Base-by-base conservation (phyloP, 2,329 filamentous ascomycete genomes). In the Tolypocladium tropicale region DNA sequence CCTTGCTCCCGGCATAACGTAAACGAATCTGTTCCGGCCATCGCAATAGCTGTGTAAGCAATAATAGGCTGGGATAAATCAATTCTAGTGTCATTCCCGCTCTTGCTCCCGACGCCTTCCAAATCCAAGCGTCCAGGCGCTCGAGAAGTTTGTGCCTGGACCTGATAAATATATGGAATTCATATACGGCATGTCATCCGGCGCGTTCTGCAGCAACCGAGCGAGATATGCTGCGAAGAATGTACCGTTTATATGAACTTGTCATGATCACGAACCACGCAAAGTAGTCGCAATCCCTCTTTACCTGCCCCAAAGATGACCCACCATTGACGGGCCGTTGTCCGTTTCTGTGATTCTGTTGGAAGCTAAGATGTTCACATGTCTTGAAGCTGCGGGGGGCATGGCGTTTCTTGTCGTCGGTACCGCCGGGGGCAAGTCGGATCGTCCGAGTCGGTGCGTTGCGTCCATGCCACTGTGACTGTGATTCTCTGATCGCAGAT, bases 401-500 rank as follows among this genome's bases (percentile, higher is more conserved):
- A 51, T 14, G 23, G 39, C 18, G n/a, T n/a, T 21, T n/a, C 36
- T 51, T 28, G 34, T 37, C 10, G 28, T 33, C 33, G 53, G 33
- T 11, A 34, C 48, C 30, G 5, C 23, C 6, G 4, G 43, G 18
- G 12, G 18, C 12, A 28, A 18, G 43, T 25, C 43, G 18, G 46
- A n/a, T 25, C 43, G 34, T 1, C 25, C n/a, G 5, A 3, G 18
- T 21, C 53, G 46, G 28, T 23, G n/a, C 18, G 53, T n/a, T 14
- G 34, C 28, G n/a, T 32, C 37, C 34, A 52, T 18, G 25, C 14
- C 32, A 9, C 33, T 10, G 25, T 32, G 46, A 32, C 7, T 4
- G 12, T 32, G 46, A 10, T 33, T 41, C 18, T 72, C 68, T 6
- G 69, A 63, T 30, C 71, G 71, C 53, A 81, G 60, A 59, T 80